phyloP scores from a whole-genome alignment of 169 alveolate genomes.

The Plasmodium vivax region DNA sequence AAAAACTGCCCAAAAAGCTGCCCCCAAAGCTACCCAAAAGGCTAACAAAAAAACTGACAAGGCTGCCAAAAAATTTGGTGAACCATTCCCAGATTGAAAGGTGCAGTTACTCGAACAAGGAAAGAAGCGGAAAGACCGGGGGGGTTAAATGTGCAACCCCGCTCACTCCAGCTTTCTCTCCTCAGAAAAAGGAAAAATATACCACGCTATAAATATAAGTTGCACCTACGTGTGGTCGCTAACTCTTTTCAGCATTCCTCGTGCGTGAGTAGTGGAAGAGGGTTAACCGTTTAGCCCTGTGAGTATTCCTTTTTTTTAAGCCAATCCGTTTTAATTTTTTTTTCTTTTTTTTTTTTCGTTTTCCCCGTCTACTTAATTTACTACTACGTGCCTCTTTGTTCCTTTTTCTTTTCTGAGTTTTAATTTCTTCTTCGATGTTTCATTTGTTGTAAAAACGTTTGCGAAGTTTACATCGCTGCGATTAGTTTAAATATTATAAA shows the following conservation, averaged over 20 bases:
- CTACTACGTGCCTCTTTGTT: neutral
- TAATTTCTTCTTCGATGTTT: neutral
- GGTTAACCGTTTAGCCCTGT: neutral
- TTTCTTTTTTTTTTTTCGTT: neutral
- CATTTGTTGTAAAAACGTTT: neutral
- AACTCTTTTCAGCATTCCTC: neutral
- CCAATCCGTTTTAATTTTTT: neutral
- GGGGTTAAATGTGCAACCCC: neutral
- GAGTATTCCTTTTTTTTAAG: neutral
- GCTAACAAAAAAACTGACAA: neutral
- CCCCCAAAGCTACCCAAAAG: neutral
- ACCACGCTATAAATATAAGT: neutral
- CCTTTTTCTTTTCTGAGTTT: neutral
- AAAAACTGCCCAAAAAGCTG: neutral
- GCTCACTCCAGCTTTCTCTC: neutral
- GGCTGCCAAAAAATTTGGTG: neutral
- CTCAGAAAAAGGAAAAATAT: neutral
- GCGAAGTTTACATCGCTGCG: neutral
- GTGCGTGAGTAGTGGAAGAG: neutral
- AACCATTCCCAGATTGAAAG: conserved; percentile 9
- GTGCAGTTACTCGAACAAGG: neutral
- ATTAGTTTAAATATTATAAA: neutral
- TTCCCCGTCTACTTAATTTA: neutral
- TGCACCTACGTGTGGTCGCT: neutral
- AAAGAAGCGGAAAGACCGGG: neutral